Evolutionary conservation across 2,329 filamentous ascomycete species (phyloP), one percentile per base, ranked within the genome.

Genomic region (Sphaerulina vaccinii): DNA sequence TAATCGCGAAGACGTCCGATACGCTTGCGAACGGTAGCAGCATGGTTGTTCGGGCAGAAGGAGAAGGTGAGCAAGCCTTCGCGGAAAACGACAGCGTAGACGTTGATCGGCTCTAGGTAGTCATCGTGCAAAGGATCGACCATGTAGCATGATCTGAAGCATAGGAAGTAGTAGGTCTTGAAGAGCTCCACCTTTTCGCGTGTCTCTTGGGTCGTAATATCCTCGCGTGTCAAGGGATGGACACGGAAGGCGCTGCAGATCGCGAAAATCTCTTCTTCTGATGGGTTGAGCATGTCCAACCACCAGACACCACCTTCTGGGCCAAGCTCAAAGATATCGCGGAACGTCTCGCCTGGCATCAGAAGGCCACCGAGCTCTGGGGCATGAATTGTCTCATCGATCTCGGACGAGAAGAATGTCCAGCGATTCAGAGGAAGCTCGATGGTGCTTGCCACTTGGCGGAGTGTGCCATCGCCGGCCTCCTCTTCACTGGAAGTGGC

Each of bases 121-220:
- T 88, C 83, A 56, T 88, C 85, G 43, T 86, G 85, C 27, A 85
- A 81, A 62, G 88, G 86, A 61, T 95, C 87, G 59, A 89, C 78
- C 49, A 92, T 87, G 62, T 83, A 87, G 76, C 97, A 99, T 1
- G 91, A 96, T 47, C 92, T 85, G 80, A 97, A 99, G 70, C 89
- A 95, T 44, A 96, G 89, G 70, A 99, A 97, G 73, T 99, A 99
- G 75, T 99, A 99, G 36, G 90, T 90, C 19, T 89, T 88, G 74
- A 99, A 99, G 19, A 99, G 80, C 72, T 99, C 93, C 50, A 99
- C 96, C 77, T 99, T 99, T 74, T 99, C 93, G 37, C 93, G 90
- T 9, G 91, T 87, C 73, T 99, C 93, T 68, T 96, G 90, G 0
- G 89, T 95, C 54, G 86, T 86, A 61, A 99, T 96, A 76, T 99